A percentile compares a stretch with the other conserved stretches of the same genome.
phyloP scores from a whole-genome alignment of 805 yeast genomes.

The Kodamaea kakaduensis region DNA sequence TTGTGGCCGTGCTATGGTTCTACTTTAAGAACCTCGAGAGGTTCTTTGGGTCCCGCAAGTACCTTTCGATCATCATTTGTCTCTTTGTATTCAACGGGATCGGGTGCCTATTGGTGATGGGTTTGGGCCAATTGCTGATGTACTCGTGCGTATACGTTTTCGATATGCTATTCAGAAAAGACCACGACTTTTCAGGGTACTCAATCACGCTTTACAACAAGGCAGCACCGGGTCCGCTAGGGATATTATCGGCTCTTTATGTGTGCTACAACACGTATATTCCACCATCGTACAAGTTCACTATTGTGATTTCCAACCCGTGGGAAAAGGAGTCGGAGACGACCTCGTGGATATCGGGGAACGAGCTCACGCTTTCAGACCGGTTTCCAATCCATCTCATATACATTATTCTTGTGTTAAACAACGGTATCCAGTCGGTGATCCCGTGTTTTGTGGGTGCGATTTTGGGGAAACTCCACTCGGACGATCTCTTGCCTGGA shows the following conservation, averaged over 20 bases:
- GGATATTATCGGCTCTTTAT: constrained; percentile 36
- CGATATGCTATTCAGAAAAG: constrained; percentile 5
- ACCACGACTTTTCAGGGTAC: constrained; percentile 11
- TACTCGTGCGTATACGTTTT: constrained; percentile 11
- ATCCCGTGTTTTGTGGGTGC: constrained; percentile 37
- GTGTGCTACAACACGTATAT: constrained; percentile 34
- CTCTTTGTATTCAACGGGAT: constrained; percentile 47
- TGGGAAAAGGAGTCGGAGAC: neutral
- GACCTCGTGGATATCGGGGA: constrained; percentile 4
- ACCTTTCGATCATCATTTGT: constrained; percentile 43
- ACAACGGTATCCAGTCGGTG: constrained; percentile 34
- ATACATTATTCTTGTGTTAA: constrained; percentile 32
- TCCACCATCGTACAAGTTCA: constrained; percentile 34
- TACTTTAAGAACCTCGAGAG: constrained; percentile 56
- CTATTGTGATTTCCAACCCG: constrained; percentile 26
- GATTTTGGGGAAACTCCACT: constrained; percentile 34
- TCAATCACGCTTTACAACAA: constrained; percentile 30
- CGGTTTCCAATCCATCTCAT: constrained; percentile 39
- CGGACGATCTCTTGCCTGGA: constrained; percentile 35
- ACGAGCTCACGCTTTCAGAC: constrained; percentile 28
- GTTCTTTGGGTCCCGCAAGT: constrained; percentile 52
- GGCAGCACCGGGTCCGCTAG: constrained; percentile 38
- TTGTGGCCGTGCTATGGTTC: constrained; percentile 44
- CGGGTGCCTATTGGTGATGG: constrained; percentile 34
- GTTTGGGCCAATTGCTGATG: constrained; percentile 36